Evolutionary conservation across 1,139 yeast species (phyloP).

Genomic region (Zygoascus sp.): DNA sequence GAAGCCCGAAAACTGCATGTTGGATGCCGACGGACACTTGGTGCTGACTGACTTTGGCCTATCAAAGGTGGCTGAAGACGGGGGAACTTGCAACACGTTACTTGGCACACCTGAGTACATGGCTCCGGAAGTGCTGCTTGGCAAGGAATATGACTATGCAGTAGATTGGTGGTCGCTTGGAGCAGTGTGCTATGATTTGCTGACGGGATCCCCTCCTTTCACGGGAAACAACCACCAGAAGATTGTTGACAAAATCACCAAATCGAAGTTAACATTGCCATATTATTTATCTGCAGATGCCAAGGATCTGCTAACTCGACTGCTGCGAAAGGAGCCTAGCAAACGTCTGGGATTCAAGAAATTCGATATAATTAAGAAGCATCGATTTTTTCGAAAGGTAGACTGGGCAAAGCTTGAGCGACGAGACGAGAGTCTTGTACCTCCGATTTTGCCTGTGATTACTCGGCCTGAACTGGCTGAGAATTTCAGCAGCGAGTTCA

Average conservation of each 20-base stretch:
- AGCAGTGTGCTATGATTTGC: constrained; percentile 77
- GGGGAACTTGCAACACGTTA: constrained; percentile 59
- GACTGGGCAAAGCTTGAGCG: constrained; percentile 64
- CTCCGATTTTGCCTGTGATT: constrained; percentile 83
- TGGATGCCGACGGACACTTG: constrained; percentile 73
- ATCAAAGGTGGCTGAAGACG: constrained; percentile 63
- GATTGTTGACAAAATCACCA: constrained; percentile 75
- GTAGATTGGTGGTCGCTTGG: constrained; percentile 99
- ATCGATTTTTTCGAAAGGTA: constrained; percentile 73
- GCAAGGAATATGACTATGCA: constrained; percentile 76
- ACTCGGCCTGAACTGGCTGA: constrained; percentile 87
- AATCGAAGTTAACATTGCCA: constrained; percentile 67
- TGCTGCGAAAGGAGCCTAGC: constrained; percentile 68
- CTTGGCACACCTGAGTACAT: constrained; percentile 95
- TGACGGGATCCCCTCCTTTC: constrained; percentile 92
- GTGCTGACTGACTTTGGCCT: constrained; percentile 90
- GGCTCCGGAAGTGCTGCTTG: constrained; percentile 91
- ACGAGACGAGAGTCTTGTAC: constrained; percentile 46
- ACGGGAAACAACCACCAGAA: constrained; percentile 83
- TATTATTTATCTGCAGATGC: constrained; percentile 80
- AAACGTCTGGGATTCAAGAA: constrained; percentile 65
- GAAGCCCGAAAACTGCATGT: constrained; percentile 89
- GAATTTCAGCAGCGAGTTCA: constrained; percentile 84
- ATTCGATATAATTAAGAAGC: constrained; percentile 65
- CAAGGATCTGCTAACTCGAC: constrained; percentile 68